Evolutionary conservation across 768 basidiomycete species (phyloP), one percentile per base, ranked within the genome.

Genomic region (Pleurotus giganteus): DNA sequence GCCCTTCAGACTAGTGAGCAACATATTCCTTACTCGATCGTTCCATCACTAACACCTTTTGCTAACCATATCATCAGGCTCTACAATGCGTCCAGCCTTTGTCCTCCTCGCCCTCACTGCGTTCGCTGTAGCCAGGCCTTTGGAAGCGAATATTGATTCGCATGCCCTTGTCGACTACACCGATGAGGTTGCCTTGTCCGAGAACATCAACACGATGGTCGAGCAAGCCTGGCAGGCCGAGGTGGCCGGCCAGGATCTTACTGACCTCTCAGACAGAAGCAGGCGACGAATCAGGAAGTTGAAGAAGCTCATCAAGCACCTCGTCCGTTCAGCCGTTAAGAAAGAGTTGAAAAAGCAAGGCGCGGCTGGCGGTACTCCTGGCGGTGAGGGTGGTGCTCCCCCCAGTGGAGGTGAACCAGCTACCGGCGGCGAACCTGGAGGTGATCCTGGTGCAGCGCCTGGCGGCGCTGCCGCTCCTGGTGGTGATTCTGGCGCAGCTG

Each of bases 41-140:
- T 7, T 17, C 39, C 2, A 41, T n/a, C 9, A 17, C 39, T 41
- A 2, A 41, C 2, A 7, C n/a, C 19, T 12, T 2, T 19, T 17
- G 9, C n/a, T n/a, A n/a, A n/a, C n/a, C 5, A 41, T 11, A 15
- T 12, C 2, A 2, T 23, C 19, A 45, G 44, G 17, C 23, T 19
- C 19, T 11, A 50, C 27, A 5, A 50, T 50, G 47, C 47, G 47
- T 26, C 47, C 47, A n/a, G 47, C 47, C 29, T 31, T 50, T 23
- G 13, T 50, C 47, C 29, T 36, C 29, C 28, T 50, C 21, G 47
- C 47, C 32, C 27, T 50, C 15, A 36, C 47, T 50, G 27, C 28
- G 7, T 36, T 50, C 47, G 47, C 47, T 19, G 29, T 50, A 12
- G 47, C 47, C 47, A 11, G 28, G 8, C 47, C 47, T 21, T 23